phyloP scores from a whole-genome alignment of 2,329 filamentous ascomycete species.

The Thermomyces lanuginosus region DNA sequence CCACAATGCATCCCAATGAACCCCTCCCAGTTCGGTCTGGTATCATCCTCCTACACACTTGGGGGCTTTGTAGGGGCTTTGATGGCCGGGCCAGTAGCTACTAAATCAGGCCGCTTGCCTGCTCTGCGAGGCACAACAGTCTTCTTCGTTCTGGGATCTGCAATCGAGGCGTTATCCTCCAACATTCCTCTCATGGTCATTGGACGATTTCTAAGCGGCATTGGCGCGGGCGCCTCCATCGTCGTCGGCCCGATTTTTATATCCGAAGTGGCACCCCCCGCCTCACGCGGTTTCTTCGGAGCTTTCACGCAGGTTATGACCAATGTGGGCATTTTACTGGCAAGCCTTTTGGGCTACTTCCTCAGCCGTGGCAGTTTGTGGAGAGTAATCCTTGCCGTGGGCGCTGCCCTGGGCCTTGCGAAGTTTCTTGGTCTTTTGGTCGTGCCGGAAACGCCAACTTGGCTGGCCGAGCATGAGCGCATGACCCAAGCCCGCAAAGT shows the following conservation, averaged over 20 bases:
- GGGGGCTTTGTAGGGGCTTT: slow-evolving; percentile 77
- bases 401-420: slow-evolving; percentile 48
- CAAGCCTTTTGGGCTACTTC: slow-evolving; percentile 77
- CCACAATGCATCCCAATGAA: slow-evolving; percentile 80
- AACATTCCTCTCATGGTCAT: slow-evolving; percentile 51
- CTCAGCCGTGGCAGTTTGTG: slow-evolving; percentile 64
- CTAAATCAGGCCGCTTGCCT: slow-evolving; percentile 55
- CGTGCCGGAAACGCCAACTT: slow-evolving; percentile 77
- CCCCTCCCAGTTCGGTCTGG: slow-evolving; percentile 61
- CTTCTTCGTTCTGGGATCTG: slow-evolving; percentile 60
- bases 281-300: slow-evolving; percentile 61
- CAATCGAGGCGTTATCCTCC: slow-evolving; percentile 55
- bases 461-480: slow-evolving; percentile 55
- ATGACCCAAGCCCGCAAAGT: slow-evolving; percentile 45
- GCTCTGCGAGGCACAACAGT: slow-evolving; percentile 63
- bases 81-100: slow-evolving; percentile 61
- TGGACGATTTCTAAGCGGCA: slow-evolving; percentile 63
- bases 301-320: slow-evolving; percentile 79
- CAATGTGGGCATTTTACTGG: slow-evolving; percentile 73
- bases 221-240: slow-evolving; percentile 74
- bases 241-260: slow-evolving; percentile 93
- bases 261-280: slow-evolving; percentile 68
- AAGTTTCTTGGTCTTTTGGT: slow-evolving; percentile 57
- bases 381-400: slow-evolving; percentile 66
- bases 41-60: slow-evolving; percentile 81